Conservation (phyloP, 768 basidiomycete genomes). For the Gautieria morchelliformis region DNA sequence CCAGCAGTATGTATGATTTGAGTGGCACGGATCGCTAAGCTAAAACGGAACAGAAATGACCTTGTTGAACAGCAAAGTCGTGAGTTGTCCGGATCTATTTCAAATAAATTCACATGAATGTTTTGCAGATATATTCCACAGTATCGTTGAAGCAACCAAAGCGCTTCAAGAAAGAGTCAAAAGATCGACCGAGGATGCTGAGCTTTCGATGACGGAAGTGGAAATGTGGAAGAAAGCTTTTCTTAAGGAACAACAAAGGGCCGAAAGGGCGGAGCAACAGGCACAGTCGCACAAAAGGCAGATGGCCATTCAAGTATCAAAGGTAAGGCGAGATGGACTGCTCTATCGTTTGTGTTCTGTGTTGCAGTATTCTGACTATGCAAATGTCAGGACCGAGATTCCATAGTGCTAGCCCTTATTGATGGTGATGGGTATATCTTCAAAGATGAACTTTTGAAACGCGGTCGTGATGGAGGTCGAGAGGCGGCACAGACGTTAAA, state of each 20-base stretch:
- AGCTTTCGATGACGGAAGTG: background rate
- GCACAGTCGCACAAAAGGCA: background rate
- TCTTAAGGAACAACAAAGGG: constrained; percentile 1
- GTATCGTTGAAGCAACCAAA: background rate
- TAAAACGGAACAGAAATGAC: background rate
- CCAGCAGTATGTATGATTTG: background rate
- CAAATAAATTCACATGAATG: background rate
- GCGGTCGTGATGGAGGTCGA: constrained; percentile 50
- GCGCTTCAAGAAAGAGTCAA: background rate
- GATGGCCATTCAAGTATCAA: background rate
- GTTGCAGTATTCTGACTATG: too few relatives aligned
- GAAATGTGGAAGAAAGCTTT: constrained; percentile 8
- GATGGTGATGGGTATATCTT: constrained; percentile 64
- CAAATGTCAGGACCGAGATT: constrained; percentile 1
- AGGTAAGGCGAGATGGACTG: background rate
- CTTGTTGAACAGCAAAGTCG: background rate
- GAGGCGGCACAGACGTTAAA: constrained; percentile 41
- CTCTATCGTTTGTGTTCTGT: background rate
- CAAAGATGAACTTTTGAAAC: constrained; percentile 37
- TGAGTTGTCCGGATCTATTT: background rate
- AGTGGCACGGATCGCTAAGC: background rate
- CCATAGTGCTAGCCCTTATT: constrained; percentile 27
- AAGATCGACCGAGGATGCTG: background rate
- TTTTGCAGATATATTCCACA: background rate
- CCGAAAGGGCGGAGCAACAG: background rate